Percentiles rank a stretch among this genome's conserved stretches.
Evolutionary conservation across 768 basidiomycete species (phyloP).

Genomic region (Pleurotus citrinopileatus): DNA sequence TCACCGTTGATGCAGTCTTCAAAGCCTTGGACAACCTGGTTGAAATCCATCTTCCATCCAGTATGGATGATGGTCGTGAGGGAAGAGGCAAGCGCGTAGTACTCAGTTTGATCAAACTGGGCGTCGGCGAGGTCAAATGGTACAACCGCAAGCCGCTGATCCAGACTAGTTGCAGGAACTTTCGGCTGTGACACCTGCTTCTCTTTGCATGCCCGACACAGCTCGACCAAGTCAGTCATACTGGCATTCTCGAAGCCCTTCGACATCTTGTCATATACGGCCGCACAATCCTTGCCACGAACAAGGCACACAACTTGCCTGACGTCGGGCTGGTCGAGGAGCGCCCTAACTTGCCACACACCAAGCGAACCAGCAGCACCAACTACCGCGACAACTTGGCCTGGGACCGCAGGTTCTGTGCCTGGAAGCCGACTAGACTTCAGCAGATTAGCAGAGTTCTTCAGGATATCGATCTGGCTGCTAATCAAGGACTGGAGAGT

Average conservation of each 20-base stretch:
- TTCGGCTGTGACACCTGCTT: conserved; percentile 2
- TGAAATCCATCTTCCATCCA: conserved; percentile 17
- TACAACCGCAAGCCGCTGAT: conserved; percentile 13
- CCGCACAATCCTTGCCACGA: conserved; percentile 6
- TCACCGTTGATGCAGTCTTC: conserved; percentile 12
- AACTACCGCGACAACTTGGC: conserved; percentile 11
- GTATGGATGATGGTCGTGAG: conserved; percentile 15
- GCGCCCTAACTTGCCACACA: conserved; percentile 12
- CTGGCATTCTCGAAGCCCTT: conserved; percentile 1
- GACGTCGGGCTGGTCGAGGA: conserved; percentile 11
- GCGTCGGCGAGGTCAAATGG: conserved; percentile 13
- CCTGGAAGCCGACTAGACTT: conserved; percentile 1
- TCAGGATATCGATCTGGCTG: conserved; percentile 6
- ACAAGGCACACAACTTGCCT: conserved; percentile 11
- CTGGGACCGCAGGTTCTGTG: not conserved
- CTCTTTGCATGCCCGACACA: conserved; percentile 4
- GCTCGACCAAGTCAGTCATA: not conserved
- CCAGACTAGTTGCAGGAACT: not conserved
- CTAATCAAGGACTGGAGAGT: conserved; percentile 5
- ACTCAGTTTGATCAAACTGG: conserved; percentile 7
- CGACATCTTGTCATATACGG: conserved; percentile 12
- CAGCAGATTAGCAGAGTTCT: conserved; percentile 5
- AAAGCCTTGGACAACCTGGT: conserved; percentile 13
- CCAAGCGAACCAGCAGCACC: conserved; percentile 14
- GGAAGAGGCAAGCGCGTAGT: conserved; percentile 6